Evolutionary conservation across 2,329 filamentous ascomycete species (phyloP).

Genomic region (Colletotrichum brevisporum): DNA sequence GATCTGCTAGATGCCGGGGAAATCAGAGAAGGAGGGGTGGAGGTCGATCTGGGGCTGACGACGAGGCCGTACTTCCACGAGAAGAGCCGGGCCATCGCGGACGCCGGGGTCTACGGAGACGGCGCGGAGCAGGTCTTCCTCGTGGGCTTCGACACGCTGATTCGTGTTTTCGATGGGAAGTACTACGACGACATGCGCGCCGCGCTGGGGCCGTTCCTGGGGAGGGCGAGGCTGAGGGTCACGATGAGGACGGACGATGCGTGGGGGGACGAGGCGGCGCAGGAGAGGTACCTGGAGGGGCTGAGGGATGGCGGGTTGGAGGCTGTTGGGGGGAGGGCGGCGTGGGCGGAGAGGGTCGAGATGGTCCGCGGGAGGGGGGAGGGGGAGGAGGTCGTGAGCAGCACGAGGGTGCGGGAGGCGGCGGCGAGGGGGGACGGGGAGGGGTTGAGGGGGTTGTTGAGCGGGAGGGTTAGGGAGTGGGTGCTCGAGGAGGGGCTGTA

Average conservation of each 20-base stretch:
- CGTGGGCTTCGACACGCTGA: constrained; percentile 82
- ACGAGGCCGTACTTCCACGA: constrained; percentile 81
- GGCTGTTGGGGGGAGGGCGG: constrained; percentile 65
- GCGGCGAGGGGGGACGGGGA: constrained; percentile 63
- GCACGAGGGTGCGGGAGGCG: constrained; percentile 74
- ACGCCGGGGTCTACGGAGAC: constrained; percentile 57
- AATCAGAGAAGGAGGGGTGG: constrained; percentile 31
- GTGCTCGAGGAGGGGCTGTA: constrained; percentile 72
- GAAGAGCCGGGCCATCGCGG: constrained; percentile 74
- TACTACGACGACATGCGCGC: constrained; percentile 71
- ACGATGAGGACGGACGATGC: constrained; percentile 73
- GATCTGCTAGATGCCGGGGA: constrained; percentile 58
- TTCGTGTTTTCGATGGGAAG: constrained; percentile 79
- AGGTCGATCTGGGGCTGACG: constrained; percentile 78
- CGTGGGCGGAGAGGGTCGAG: constrained; percentile 74
- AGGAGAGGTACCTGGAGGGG: constrained; percentile 66
- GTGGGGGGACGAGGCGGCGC: constrained; percentile 70
- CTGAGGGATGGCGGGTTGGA: constrained; percentile 64
- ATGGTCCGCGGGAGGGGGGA: constrained; percentile 66
- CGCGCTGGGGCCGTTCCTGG: constrained; percentile 75
- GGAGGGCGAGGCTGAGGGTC: constrained; percentile 72
- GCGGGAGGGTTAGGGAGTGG: constrained; percentile 69
- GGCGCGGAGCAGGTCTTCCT: constrained; percentile 73
- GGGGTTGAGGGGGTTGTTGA: constrained; percentile 67
- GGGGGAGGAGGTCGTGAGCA: constrained; percentile 63